Evolutionary conservation across 1,139 yeast genomes (phyloP).

Genomic region (Sugiyamaella xylanicola): DNA sequence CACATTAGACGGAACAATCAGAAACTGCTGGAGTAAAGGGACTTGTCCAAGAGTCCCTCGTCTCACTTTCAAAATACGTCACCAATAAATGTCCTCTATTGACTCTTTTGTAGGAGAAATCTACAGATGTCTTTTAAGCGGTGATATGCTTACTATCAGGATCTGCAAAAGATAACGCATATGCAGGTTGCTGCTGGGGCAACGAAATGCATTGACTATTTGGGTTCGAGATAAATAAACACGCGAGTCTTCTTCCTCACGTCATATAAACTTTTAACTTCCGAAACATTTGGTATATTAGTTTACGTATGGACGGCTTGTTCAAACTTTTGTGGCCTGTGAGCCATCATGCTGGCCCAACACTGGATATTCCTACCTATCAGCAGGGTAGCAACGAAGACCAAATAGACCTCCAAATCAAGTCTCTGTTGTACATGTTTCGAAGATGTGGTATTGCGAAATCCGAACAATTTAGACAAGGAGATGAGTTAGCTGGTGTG

Average conservation of each 20-base stretch:
- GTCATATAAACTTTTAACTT: not conserved
- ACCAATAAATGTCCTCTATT: too few species aligned
- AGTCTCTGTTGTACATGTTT: conserved; percentile 58
- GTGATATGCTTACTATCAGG: too few species aligned
- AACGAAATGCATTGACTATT: conserved; percentile 1
- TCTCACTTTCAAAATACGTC: too few species aligned
- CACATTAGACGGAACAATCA: too few species aligned
- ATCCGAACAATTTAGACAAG: conserved; percentile 43
- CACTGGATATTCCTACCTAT: conserved; percentile 50
- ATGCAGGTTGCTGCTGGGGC: not conserved
- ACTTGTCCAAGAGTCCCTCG: too few species aligned
- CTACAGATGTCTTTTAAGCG: too few species aligned
- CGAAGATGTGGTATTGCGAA: conserved; percentile 53
- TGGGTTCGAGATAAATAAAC: conserved; percentile 14
- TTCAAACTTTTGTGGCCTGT: conserved; percentile 37
- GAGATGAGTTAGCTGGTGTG: conserved; percentile 5
- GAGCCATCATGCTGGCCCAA: conserved; percentile 28
- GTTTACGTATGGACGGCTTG: conserved; percentile 34
- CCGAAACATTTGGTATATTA: not conserved
- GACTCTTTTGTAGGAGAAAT: too few species aligned
- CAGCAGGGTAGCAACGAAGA: conserved; percentile 54
- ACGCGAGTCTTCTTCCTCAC: not conserved
- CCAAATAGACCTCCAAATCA: conserved; percentile 60
- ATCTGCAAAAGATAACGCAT: conserved; percentile 12
- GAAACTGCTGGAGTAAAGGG: too few species aligned